Evolutionary conservation across 495 filamentous ascomycete genomes (phyloP).

Genomic region (Xylaria intraflava): DNA sequence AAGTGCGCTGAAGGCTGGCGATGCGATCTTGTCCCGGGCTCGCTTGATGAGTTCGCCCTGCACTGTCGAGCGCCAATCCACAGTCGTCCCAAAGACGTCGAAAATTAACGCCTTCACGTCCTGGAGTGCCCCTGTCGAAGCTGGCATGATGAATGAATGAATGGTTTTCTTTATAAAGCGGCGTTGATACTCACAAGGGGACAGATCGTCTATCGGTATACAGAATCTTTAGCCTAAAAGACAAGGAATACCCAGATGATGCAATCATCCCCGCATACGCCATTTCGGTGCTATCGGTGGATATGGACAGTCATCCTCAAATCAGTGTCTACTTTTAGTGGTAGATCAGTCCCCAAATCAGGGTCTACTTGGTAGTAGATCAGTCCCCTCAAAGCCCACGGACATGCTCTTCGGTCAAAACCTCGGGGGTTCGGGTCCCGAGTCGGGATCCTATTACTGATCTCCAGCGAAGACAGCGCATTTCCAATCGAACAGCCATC

Average conservation of each 20-base stretch:
- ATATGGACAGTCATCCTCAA: not conserved
- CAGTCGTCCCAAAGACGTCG: constrained; percentile 70
- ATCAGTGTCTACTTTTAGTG: not conserved
- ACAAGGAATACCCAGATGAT: not conserved
- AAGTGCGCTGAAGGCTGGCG: constrained; percentile 31
- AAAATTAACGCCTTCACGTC: constrained; percentile 45
- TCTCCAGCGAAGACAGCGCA: too few species aligned
- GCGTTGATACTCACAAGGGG: not conserved
- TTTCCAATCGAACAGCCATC: too few species aligned
- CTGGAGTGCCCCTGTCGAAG: not conserved
- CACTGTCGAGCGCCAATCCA: constrained; percentile 63
- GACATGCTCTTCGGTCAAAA: too few species aligned
- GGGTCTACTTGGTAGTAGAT: too few species aligned
- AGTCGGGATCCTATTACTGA: too few species aligned
- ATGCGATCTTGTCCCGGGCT: constrained; percentile 34
- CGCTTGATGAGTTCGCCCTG: constrained; percentile 47
- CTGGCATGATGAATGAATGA: not conserved
- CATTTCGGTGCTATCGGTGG: not conserved
- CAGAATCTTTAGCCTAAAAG: not conserved
- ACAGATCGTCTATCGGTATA: not conserved
- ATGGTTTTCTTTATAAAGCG: not conserved
- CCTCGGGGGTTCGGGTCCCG: too few species aligned
- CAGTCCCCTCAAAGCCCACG: too few species aligned
- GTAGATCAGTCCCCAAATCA: too few species aligned
- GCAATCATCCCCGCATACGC: not conserved